Evolutionary conservation across 73 alveolate species (phyloP), one percentile per base, ranked within the genome.

Genomic region (Stentor coeruleus): DNA sequence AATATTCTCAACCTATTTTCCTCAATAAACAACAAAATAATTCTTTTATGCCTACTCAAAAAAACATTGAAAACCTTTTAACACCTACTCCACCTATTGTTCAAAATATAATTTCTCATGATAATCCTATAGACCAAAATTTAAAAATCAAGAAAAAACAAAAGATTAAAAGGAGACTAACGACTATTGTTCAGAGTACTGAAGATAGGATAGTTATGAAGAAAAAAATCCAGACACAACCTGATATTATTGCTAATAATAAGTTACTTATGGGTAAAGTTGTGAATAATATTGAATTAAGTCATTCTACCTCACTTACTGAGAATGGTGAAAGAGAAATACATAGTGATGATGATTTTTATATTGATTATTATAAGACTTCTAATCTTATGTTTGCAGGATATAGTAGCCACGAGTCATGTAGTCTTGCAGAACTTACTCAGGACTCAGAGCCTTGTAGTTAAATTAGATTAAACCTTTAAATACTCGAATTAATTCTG

Each of bases 371-470:
- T 49, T 49, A 49, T 49, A 49, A 49, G 20, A 49, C 6, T 49
- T 11, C 66, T 49, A 49, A 49, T 49, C 6, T 6, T 6, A 6
- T 49, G 6, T 49, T 49, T 49, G 66, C 66, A 11, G 66, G 6
- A 11, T 20, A 49, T 20, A 11, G 6, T 49, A 20, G 20, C 6
- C 6, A 20, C 6, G 66, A 49, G 20, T 49, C 66, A 11, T 49
- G 66, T 49, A 49, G 66, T 49, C 66, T 49, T 49, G 66, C 66
- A 11, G 66, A 49, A 49, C 66, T 49, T 6, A 49, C 66, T 49
- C 66, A 49, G 66, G 66, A 49, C 20, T 49, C 66, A 11, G 66
- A 49, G 28, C 66, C 66, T 49, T n/a, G n/a, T n/a, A n/a, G n/a
- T n/a, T n/a, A n/a, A n/a, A n/a, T n/a, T n/a, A n/a, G n/a, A n/a